Conservation (phyloP, 495 filamentous ascomycete species). For the Chaetomium cochliodes region DNA sequence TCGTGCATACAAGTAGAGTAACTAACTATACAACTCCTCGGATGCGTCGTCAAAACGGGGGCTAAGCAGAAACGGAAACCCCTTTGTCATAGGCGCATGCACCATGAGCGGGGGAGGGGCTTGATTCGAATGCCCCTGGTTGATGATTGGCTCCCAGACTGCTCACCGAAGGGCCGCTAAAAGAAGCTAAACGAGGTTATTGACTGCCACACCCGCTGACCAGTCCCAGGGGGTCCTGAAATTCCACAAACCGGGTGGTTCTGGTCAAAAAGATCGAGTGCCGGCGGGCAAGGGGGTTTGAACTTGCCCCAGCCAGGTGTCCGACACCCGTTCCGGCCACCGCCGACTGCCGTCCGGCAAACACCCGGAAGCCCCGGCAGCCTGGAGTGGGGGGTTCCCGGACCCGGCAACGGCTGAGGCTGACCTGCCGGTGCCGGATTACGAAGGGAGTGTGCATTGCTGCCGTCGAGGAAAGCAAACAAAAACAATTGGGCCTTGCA, state of each 20-base stretch:
- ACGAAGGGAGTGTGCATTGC: not conserved
- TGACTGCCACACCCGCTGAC: constrained; percentile 7
- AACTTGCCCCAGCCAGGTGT: not conserved
- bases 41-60: constrained; percentile 17
- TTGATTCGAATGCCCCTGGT: not conserved
- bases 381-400: constrained; percentile 2
- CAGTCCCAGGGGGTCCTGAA: constrained; percentile 17
- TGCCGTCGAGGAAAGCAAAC: not conserved
- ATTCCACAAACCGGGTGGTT: constrained; percentile 14
- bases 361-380: constrained; percentile 2
- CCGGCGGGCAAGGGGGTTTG: constrained; percentile 2
- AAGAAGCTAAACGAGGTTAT: constrained; percentile 2
- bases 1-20: no score
- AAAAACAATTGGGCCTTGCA: not conserved
- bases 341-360: constrained; percentile 15
- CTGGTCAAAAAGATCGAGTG: not conserved
- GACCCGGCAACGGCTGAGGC: constrained; percentile 1
- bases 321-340: constrained; percentile 12
- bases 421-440: not conserved
- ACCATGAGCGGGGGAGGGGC: constrained; percentile 16
- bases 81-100: constrained; percentile 22
- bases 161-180: constrained; percentile 12
- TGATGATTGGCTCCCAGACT: constrained; percentile 10
- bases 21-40: constrained; percentile 11
- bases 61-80: constrained; percentile 24